Percentiles rank a stretch among this genome's conserved stretches.
Conservation (phyloP, 805 yeast genomes). For the Dipodascopsis tothii region DNA sequence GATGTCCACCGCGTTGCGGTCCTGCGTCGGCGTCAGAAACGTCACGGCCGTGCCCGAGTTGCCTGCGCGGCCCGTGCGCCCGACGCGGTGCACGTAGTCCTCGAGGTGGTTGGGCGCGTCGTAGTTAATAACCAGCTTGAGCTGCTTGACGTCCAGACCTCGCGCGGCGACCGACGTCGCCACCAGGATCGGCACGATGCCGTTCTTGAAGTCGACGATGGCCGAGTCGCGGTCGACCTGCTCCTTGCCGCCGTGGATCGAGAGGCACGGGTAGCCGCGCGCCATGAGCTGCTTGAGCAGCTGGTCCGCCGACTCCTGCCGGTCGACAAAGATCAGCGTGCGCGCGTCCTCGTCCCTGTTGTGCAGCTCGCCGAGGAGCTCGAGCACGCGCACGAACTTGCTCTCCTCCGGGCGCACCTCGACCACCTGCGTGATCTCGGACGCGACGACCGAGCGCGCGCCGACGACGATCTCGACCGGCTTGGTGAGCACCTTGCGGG, state of each 20-base stretch:
- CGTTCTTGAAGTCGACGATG: slow-evolving; percentile 58
- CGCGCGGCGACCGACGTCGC: slow-evolving; percentile 95
- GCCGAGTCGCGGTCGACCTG: slow-evolving; percentile 74
- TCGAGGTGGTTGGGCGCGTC: slow-evolving; percentile 84
- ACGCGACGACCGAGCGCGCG: slow-evolving; percentile 69
- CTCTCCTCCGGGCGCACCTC: slow-evolving; percentile 49
- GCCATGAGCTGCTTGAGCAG: slow-evolving; percentile 47
- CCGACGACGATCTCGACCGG: slow-evolving; percentile 79
- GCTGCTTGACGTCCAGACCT: slow-evolving; percentile 85
- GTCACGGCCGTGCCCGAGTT: slow-evolving; percentile 68
- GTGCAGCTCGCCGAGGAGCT: slow-evolving; percentile 45
- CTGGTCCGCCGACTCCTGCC: slow-evolving; percentile 79
- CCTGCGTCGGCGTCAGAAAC: slow-evolving; percentile 56
- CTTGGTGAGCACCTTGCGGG: slow-evolving; percentile 50
- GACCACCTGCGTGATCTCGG: slow-evolving; percentile 67
- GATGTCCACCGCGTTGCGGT: slow-evolving; percentile 57
- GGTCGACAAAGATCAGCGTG: slow-evolving; percentile 74
- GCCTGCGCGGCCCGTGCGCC: slow-evolving; percentile 93
- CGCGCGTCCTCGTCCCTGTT: slow-evolving; percentile 32
- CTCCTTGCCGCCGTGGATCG: slow-evolving; percentile 89
- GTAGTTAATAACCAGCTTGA: slow-evolving; percentile 72
- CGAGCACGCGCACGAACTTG: slow-evolving; percentile 51
- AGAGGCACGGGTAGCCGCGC: slow-evolving; percentile 50
- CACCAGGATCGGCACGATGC: slow-evolving; percentile 54
- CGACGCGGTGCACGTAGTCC: slow-evolving; percentile 93